Evolutionary conservation across 345 rosid genomes (phyloP), one percentile per base, ranked within the genome.

Genomic region (Nasturtium officinale): DNA sequence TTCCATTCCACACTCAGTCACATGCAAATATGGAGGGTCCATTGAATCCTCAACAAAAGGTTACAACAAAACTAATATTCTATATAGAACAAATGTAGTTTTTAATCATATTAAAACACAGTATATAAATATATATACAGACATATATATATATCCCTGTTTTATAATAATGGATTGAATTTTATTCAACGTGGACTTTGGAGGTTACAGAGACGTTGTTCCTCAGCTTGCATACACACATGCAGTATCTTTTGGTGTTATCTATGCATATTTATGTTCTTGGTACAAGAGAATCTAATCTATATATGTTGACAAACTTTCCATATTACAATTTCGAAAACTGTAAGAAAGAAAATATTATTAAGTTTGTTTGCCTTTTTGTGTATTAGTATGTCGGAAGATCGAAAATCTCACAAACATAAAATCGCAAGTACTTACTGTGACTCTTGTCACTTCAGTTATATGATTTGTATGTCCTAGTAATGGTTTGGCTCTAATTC

Each of bases 11-110:
- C 74, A 75, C 69, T 67, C 52, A 69, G 76, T 46, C 76, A 76
- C 80, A 76, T 76, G 80, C 67, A 76, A 70, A 70, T 52, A 63
- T 55, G 71, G 80, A 69, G 79, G 79, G 79, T 76, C 79, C 79
- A 76, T 76, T 76, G 79, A 69, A 76, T 62, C 64, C 51, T 15
- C 70, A 76, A 61, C 71, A 76, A 61, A 76, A 76, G 71, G 75
- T 69, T 71, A 56, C 54, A 70, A 61, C 43, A 70, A 76, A 47
- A 76, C 54, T 55, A 63, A 55, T 76, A 76, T 70, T 63, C 60
- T 68, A 67, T 53, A 60, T 60, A 51, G 46, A 66, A 57, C 52
- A 45, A 43, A 68, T 63, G 54, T 63, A 47, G 25, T 62, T 23
- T 69, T 69, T 69, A 21, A 52, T 23, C 33, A 61, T 75, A 60